Conservation (phyloP, 495 filamentous ascomycete genomes). For the Penicillium paxilli region DNA sequence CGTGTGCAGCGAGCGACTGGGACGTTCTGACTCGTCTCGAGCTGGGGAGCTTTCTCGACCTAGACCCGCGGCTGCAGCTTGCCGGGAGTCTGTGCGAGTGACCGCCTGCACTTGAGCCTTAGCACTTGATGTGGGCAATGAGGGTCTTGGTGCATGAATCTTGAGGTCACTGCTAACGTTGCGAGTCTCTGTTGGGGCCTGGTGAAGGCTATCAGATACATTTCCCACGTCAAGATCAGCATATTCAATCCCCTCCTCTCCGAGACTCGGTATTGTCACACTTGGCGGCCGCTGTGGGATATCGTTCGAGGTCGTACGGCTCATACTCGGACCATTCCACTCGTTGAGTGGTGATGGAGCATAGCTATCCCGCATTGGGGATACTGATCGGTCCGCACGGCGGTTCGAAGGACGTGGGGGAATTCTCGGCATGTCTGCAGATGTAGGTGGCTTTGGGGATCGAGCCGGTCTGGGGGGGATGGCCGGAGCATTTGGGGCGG, state of each 20-base stretch:
- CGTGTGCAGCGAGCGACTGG: conserved; percentile 47
- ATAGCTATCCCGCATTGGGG: conserved; percentile 74
- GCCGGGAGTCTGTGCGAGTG: conserved; percentile 83
- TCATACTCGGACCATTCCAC: conserved; percentile 44
- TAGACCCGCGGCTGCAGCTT: conserved; percentile 79
- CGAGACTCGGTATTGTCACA: conserved; percentile 78
- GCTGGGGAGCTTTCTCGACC: conserved; percentile 59
- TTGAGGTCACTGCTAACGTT: conserved; percentile 79
- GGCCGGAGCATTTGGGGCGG: conserved; percentile 43
- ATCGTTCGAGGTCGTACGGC: conserved; percentile 49
- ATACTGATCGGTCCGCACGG: conserved; percentile 72
- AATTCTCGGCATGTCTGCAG: conserved; percentile 44
- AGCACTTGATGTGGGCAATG: conserved; percentile 72
- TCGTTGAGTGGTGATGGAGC: conserved; percentile 87
- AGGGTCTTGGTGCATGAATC: conserved; percentile 88
- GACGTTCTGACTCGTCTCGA: conserved; percentile 62
- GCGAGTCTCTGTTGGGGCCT: conserved; percentile 63
- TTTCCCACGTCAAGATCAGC: conserved; percentile 56
- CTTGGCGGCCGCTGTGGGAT: conserved; percentile 66
- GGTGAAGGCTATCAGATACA: conserved; percentile 37
- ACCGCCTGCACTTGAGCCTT: conserved; percentile 78
- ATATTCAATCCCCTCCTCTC: conserved; percentile 90
- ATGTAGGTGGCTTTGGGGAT: conserved; percentile 42
- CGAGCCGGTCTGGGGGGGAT: conserved; percentile 53
- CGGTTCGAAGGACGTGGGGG: conserved; percentile 71